Evolutionary conservation across 106 monocot species (phyloP).

Genomic region (Acorus gramineus): DNA sequence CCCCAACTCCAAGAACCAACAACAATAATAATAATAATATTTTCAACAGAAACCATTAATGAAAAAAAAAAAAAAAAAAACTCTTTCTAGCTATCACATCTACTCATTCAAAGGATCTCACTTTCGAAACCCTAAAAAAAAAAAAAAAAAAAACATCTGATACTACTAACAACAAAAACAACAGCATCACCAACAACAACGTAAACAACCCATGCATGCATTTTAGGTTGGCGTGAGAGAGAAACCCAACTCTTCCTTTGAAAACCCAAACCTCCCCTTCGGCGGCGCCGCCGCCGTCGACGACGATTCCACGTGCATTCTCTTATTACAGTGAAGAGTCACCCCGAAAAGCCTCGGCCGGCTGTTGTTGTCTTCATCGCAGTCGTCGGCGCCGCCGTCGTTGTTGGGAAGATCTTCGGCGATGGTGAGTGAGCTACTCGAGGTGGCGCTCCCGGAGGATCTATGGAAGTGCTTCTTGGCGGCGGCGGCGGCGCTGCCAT

Average conservation of each 20-base stretch:
- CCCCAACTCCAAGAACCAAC: no score
- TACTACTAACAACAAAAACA: no score
- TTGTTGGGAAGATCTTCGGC: slow-evolving; percentile 46
- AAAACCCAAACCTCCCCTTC: slow-evolving; percentile 28
- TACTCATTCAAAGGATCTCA: no score
- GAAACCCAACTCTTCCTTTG: slow-evolving; percentile 25
- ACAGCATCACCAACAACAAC: no score
- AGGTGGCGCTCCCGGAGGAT: slow-evolving; percentile 68
- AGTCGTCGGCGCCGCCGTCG: slow-evolving; percentile 1
- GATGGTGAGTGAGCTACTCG: slow-evolving; percentile 89
- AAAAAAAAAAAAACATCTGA: no score
- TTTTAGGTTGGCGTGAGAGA: slow-evolving; percentile 12
- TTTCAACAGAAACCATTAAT: no score
- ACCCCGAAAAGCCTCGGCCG: slow-evolving; percentile 55
- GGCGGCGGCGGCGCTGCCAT: neutral
- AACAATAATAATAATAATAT: no score
- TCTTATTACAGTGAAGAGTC: slow-evolving; percentile 16
- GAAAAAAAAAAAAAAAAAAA: no score
- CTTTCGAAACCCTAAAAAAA: no score
- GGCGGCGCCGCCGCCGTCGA: slow-evolving; percentile 19
- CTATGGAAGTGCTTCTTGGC: slow-evolving; percentile 1
- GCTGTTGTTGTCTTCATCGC: slow-evolving; percentile 17
- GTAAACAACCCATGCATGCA: no score
- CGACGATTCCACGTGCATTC: slow-evolving; percentile 7
- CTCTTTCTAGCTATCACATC: no score